Evolutionary conservation across 192 early-diverging fungal species (phyloP).

Genomic region (Entrophospora sp.): DNA sequence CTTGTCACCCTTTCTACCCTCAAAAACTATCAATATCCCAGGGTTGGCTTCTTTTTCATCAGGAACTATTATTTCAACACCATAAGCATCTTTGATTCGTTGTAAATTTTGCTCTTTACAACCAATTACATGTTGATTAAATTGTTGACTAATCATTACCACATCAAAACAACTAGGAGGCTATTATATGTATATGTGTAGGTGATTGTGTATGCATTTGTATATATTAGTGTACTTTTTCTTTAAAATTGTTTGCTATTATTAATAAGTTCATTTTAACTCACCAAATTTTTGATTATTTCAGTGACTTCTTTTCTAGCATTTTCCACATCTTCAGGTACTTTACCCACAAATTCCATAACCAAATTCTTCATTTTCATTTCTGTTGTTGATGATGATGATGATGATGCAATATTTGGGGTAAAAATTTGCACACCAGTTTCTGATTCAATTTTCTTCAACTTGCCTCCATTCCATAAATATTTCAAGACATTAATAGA

Average conservation of each 20-base stretch:
- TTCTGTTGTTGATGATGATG: no score
- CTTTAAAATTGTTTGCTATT: no score
- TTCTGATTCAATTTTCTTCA: constrained; percentile 74
- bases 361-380: constrained; percentile 45
- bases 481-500: constrained; percentile 64
- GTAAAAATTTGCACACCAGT: constrained; percentile 50
- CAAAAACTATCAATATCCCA: constrained; percentile 74
- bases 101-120: constrained; percentile 52
- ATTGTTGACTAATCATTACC: constrained; percentile 68
- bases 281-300: constrained; percentile 49
- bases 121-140: constrained; percentile 63
- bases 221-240: no score
- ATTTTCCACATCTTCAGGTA: constrained; percentile 49
- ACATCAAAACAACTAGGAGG: constrained; percentile 50
- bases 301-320: constrained; percentile 48
- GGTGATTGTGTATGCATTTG: no score
- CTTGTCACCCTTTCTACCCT: constrained; percentile 41
- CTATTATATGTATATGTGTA: no score
- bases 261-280: no score
- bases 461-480: constrained; percentile 58
- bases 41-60: constrained; percentile 50
- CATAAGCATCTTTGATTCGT: constrained; percentile 53
- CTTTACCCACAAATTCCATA: constrained; percentile 74
- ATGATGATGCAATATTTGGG: constrained; percentile 36
- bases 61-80: constrained; percentile 76